phyloP scores from a whole-genome alignment of 2,329 filamentous ascomycete genomes.

The Pseudogymnoascus sp. region DNA sequence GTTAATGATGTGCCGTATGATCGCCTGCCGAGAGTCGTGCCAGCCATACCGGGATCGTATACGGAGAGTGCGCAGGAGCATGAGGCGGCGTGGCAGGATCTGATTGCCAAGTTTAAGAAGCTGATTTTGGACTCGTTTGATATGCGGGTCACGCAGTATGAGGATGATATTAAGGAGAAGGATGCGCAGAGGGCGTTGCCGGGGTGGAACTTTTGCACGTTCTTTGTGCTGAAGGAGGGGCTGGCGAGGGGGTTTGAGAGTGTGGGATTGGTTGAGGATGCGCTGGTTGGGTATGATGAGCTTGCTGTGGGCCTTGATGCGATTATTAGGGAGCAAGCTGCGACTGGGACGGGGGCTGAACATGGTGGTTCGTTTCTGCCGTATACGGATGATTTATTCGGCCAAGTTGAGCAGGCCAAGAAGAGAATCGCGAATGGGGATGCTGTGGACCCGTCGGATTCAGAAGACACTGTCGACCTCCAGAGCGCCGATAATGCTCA shows the following conservation, averaged over 20 bases:
- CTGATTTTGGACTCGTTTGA: slow-evolving; percentile 88
- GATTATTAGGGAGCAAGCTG: slow-evolving; percentile 66
- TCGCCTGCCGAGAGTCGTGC: slow-evolving; percentile 53
- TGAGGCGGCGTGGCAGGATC: slow-evolving; percentile 73
- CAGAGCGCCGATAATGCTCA: slow-evolving; percentile 37
- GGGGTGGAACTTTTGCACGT: slow-evolving; percentile 99
- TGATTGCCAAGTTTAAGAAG: slow-evolving; percentile 79
- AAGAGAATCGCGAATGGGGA: slow-evolving; percentile 32
- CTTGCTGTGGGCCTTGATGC: slow-evolving; percentile 79
- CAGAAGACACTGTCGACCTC: slow-evolving; percentile 41
- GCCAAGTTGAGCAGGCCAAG: slow-evolving; percentile 47
- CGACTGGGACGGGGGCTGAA: slow-evolving; percentile 50
- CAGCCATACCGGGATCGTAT: slow-evolving; percentile 56
- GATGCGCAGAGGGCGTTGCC: slow-evolving; percentile 80
- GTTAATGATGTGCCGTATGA: slow-evolving; percentile 63
- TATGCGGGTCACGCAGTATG: slow-evolving; percentile 82
- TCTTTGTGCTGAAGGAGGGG: slow-evolving; percentile 96
- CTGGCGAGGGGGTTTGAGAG: slow-evolving; percentile 91
- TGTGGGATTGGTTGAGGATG: slow-evolving; percentile 91
- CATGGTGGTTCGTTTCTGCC: slow-evolving; percentile 66
- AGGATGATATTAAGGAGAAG: slow-evolving; percentile 93
- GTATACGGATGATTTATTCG: slow-evolving; percentile 67
- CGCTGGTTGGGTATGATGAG: slow-evolving; percentile 90
- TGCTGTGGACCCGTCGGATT: slow-evolving; percentile 30
- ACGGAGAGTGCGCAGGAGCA: slow-evolving; percentile 69